These are phyloP conservation scores for Collybia sp. DNA, from an alignment of 768 basidiomycete species.

Conservation along the genomic window DNA sequence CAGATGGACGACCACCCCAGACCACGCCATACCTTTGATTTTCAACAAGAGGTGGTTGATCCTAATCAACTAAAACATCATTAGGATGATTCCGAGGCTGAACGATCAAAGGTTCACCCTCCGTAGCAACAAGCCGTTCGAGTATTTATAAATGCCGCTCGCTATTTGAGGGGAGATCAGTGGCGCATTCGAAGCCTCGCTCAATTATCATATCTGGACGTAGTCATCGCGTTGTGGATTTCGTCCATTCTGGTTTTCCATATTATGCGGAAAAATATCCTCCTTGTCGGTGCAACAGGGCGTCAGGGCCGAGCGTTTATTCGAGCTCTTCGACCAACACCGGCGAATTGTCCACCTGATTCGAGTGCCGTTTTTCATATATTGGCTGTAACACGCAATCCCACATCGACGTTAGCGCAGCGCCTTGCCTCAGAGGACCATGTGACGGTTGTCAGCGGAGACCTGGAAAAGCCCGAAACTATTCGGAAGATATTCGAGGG, in stretches of 20 bases:
- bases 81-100: too few relatives aligned
- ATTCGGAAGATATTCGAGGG: slow-evolving; percentile 30
- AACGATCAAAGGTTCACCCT: too few relatives aligned
- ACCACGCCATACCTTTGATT: too few relatives aligned
- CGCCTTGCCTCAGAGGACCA: slow-evolving; percentile 15
- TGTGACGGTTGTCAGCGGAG: slow-evolving; percentile 28
- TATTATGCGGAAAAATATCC: slow-evolving; percentile 13
- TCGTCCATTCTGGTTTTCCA: too few relatives aligned
- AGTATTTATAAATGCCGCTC: too few relatives aligned
- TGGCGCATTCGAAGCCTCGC: too few relatives aligned
- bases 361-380: slow-evolving; percentile 20
- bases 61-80: too few relatives aligned
- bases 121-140: too few relatives aligned
- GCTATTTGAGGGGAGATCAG: too few relatives aligned
- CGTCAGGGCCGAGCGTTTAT: slow-evolving; percentile 30
- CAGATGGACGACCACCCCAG: too few relatives aligned
- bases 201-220: too few relatives aligned
- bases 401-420: slow-evolving; percentile 21
- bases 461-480: slow-evolving; percentile 23
- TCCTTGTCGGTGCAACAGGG: slow-evolving; percentile 33
- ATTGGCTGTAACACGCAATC: slow-evolving; percentile 30
- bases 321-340: slow-evolving; percentile 14
- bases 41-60: too few relatives aligned
- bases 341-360: slow-evolving; percentile 2
- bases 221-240: background rate